Percentiles rank a stretch among this genome's conserved stretches.
Evolutionary conservation across 441 rosid genomes (phyloP).

Genomic region (Manihot esculenta): DNA sequence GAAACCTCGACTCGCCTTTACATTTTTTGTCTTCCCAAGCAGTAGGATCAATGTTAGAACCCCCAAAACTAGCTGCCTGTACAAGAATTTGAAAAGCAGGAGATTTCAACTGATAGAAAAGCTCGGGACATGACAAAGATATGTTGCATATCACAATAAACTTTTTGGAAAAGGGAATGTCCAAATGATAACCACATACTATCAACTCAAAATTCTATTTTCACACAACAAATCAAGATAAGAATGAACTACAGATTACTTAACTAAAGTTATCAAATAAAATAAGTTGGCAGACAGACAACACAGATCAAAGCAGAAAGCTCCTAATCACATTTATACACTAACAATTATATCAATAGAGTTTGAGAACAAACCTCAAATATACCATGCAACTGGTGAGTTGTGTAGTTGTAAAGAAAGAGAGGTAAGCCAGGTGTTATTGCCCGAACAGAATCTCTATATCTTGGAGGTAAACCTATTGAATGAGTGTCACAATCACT

Average conservation of each 20-base stretch:
- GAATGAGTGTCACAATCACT: slow-evolving; percentile 21
- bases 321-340: neutral
- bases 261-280: neutral
- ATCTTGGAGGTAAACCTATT: slow-evolving; percentile 93
- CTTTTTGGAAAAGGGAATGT: neutral
- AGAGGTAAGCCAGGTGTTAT: slow-evolving; percentile 95
- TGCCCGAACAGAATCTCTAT: slow-evolving; percentile 95
- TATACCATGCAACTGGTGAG: slow-evolving; percentile 98
- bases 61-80: slow-evolving; percentile 94
- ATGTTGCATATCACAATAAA: neutral
- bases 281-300: neutral
- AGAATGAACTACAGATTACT: neutral
- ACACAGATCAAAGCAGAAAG: neutral
- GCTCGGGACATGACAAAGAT: neutral
- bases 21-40: slow-evolving; percentile 99
- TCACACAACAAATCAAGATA: neutral
- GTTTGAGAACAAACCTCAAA: slow-evolving; percentile 67
- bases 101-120: slow-evolving; percentile 1
- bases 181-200: neutral
- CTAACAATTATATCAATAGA: neutral
- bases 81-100: slow-evolving; percentile 16
- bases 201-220: neutral
- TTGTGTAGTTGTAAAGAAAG: slow-evolving; percentile 95
- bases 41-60: slow-evolving; percentile 95
- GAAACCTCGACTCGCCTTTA: slow-evolving; percentile 98